Evolutionary conservation across 805 yeast genomes (phyloP).

Genomic region (Kurtzmaniella fragi): DNA sequence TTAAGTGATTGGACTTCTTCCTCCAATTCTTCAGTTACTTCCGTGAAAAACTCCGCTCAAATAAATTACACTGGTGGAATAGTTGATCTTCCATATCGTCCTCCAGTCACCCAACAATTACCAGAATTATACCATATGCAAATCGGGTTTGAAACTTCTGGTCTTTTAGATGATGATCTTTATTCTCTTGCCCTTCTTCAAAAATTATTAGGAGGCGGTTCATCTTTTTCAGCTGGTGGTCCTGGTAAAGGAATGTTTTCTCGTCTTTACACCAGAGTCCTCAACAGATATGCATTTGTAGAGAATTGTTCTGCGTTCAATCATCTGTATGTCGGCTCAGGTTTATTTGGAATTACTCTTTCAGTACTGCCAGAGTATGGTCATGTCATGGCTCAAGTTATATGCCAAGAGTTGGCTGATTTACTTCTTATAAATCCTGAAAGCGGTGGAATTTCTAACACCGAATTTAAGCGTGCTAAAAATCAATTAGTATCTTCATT

Average conservation of each 20-base stretch:
- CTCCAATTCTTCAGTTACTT: conserved; percentile 1
- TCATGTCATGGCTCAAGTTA: conserved; percentile 72
- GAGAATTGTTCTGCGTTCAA: conserved; percentile 87
- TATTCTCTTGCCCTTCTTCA: conserved; percentile 89
- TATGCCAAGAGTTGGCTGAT: conserved; percentile 43
- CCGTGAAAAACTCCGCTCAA: conserved; percentile 37
- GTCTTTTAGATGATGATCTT: conserved; percentile 78
- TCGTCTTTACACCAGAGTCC: conserved; percentile 82
- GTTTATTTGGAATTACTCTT: conserved; percentile 83
- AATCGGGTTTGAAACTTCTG: conserved; percentile 82
- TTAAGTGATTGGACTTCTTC: conserved; percentile 53
- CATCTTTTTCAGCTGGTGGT: conserved; percentile 97
- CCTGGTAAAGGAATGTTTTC: conserved; percentile 99
- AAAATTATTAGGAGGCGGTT: conserved; percentile 92
- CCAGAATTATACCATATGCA: conserved; percentile 84
- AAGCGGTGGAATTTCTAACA: conserved; percentile 57
- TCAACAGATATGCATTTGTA: conserved; percentile 86
- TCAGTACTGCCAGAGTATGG: conserved; percentile 87
- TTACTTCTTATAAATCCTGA: conserved; percentile 25
- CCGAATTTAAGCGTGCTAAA: conserved; percentile 84
- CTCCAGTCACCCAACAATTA: conserved; percentile 40
- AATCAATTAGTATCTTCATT: conserved; percentile 84
- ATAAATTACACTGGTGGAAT: conserved; percentile 55
- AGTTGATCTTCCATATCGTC: conserved; percentile 31
- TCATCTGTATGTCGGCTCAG: conserved; percentile 86